Conservation (phyloP, 2,329 filamentous ascomycete species). For the Fusarium siculi region DNA sequence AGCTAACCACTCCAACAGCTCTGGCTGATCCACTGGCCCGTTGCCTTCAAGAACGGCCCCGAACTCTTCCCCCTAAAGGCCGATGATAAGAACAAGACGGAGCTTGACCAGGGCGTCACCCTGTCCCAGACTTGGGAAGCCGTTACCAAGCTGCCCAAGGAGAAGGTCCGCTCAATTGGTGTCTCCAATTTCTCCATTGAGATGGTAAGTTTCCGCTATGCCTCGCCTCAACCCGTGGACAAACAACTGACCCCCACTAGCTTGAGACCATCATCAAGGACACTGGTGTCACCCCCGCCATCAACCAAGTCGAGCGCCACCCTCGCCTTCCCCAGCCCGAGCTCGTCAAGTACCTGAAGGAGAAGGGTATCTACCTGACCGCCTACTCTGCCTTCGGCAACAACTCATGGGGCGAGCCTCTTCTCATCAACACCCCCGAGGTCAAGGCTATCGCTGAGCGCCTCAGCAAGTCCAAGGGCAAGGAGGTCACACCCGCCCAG, state of each 20-base stretch:
- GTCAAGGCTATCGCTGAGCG: slow-evolving; percentile 66
- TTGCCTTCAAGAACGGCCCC: slow-evolving; percentile 54
- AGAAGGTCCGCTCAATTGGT: slow-evolving; percentile 73
- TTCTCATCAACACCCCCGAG: slow-evolving; percentile 67
- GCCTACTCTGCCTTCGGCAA: slow-evolving; percentile 69
- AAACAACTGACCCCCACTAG: slow-evolving; percentile 34
- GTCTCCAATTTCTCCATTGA: slow-evolving; percentile 79
- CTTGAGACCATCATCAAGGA: slow-evolving; percentile 66
- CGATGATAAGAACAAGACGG: slow-evolving; percentile 48
- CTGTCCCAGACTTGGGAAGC: slow-evolving; percentile 59
- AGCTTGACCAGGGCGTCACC: slow-evolving; percentile 57
- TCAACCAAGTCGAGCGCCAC: slow-evolving; percentile 77
- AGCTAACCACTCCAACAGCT: slow-evolving; percentile 49
- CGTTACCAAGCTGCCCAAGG: slow-evolving; percentile 67
- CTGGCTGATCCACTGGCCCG: slow-evolving; percentile 73
- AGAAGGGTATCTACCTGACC: slow-evolving; percentile 73
- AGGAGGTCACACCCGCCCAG: slow-evolving; percentile 55
- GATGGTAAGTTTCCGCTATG: slow-evolving; percentile 46
- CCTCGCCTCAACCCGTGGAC: neutral
- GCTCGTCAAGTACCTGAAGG: slow-evolving; percentile 68
- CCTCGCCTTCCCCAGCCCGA: slow-evolving; percentile 68
- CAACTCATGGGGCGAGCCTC: slow-evolving; percentile 57
- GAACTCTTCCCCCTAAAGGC: slow-evolving; percentile 58
- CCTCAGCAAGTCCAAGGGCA: slow-evolving; percentile 48
- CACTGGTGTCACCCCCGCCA: slow-evolving; percentile 67